Conservation (phyloP, 805 yeast genomes). For the Yarrowia sp. region DNA sequence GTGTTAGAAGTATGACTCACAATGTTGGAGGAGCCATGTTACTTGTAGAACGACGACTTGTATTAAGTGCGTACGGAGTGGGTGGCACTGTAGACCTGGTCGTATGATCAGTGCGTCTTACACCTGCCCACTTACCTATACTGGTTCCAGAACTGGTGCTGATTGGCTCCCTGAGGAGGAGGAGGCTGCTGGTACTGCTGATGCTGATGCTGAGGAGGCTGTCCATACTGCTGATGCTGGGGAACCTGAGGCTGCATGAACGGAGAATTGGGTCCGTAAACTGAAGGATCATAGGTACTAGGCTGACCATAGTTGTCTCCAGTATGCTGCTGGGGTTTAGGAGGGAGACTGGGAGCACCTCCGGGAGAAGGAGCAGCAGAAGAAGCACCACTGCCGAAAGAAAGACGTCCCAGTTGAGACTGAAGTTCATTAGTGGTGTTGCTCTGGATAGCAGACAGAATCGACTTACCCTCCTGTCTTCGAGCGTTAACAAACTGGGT, state of each 20-base stretch:
- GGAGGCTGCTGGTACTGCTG: neutral
- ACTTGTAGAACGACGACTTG: too few species aligned
- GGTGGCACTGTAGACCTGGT: too few species aligned
- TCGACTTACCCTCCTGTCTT: constrained; percentile 8
- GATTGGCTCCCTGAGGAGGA: neutral
- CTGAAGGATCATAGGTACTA: neutral
- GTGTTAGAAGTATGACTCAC: too few species aligned
- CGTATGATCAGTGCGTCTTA: too few species aligned
- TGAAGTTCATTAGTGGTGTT: constrained; percentile 11
- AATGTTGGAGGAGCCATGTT: too few species aligned
- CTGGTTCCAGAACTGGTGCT: constrained; percentile 17
- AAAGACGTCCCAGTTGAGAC: constrained; percentile 37
- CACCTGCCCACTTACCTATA: neutral
- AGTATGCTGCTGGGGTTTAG: neutral
- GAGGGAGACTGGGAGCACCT: constrained; percentile 2
- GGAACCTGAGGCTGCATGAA: constrained; percentile 2
- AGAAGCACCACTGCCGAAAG: neutral
- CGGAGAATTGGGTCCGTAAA: constrained; percentile 19
- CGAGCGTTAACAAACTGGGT: constrained; percentile 17
- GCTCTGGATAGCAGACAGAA: neutral
- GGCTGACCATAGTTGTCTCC: neutral
- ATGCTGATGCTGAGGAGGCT: neutral
- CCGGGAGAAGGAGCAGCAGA: neutral
- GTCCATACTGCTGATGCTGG: neutral
- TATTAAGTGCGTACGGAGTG: too few species aligned